These are phyloP conservation scores for Fusarium subglutinans DNA, from an alignment of 2,329 filamentous ascomycete species.

Conservation along the genomic window DNA sequence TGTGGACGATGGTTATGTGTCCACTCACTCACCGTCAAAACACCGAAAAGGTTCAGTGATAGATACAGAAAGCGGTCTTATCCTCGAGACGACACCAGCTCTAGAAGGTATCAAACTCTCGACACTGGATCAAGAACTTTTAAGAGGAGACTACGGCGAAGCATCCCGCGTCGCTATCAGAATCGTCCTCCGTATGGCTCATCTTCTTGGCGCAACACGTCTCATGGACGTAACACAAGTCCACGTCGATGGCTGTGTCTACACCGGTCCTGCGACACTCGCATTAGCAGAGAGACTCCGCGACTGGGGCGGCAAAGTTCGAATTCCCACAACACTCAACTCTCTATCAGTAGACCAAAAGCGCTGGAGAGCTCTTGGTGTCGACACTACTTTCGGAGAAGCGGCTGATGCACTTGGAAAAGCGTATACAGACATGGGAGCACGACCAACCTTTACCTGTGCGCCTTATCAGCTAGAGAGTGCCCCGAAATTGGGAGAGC, in stretches of 20 bases:
- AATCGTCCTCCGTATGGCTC: conserved; percentile 28
- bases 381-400: conserved; percentile 12
- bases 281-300: conserved; percentile 22
- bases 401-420: conserved; percentile 15
- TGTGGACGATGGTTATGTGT: conserved; percentile 14
- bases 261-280: conserved; percentile 40
- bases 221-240: conserved; percentile 33
- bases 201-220: conserved; percentile 17
- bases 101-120: conserved; percentile 34
- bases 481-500: conserved; percentile 17
- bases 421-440: conserved; percentile 35
- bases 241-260: conserved; percentile 26
- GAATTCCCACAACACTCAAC: conserved; percentile 30
- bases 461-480: conserved; percentile 34
- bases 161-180: conserved; percentile 16
- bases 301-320: conserved; percentile 24
- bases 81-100: background rate
- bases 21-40: background rate
- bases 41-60: background rate
- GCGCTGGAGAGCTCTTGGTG: conserved; percentile 27
- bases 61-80: background rate
- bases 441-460: conserved; percentile 21
- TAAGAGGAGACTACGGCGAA: conserved; percentile 19
- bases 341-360: conserved; percentile 30
- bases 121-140: background rate